Base-by-base conservation (phyloP, 2,329 filamentous ascomycete genomes). In the Aulographum hederae region DNA sequence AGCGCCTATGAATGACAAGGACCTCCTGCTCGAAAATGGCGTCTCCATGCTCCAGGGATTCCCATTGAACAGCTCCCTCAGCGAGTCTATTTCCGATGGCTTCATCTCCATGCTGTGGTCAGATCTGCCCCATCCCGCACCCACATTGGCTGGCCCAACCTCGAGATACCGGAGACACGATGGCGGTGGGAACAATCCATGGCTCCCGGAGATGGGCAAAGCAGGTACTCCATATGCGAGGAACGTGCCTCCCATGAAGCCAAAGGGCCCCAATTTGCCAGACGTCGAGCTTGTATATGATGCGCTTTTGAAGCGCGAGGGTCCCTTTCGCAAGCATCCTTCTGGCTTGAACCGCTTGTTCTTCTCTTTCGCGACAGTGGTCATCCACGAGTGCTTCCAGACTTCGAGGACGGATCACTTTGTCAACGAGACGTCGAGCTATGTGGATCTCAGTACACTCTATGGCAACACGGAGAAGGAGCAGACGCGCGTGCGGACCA, bases 351-450 rank as follows among this genome's bases (percentile, higher is more conserved):
- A 59, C 37, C 43, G 57, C 20, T 35, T 61, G 5, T 59, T 62
- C 45, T 62, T 61, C 45, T 60, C 53, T 1, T 60, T 60, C 35
- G 58, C 58, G 4, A 60, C 58, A 1, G 46, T 62, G 6, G 56
- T 62, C 35, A 62, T 61, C 31, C 58, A 61, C 38, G 58, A 61
- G 32, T 58, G 53, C 36, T 61, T 61, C 39, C 58, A 61, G 37
- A 61, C 56, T 4, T 47, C 41, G 16, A 43, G 54, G 17, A 46
- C 41, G 5, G 37, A 59, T 31, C 50, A 47, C 10, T 58, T 50
- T 50, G 53, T 60, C 43, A 60, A 60, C 33, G 56, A 60, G 35
- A 61, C 58, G 1, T 58, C 54, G 4, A 56, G 53, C 35, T 61
- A 61, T 40, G 54, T 61, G n/a, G 58, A 61, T 38, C 42, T 61